These are phyloP conservation scores for Alternaria panax DNA, from an alignment of 2,329 filamentous ascomycete species.

Conservation along the genomic window DNA sequence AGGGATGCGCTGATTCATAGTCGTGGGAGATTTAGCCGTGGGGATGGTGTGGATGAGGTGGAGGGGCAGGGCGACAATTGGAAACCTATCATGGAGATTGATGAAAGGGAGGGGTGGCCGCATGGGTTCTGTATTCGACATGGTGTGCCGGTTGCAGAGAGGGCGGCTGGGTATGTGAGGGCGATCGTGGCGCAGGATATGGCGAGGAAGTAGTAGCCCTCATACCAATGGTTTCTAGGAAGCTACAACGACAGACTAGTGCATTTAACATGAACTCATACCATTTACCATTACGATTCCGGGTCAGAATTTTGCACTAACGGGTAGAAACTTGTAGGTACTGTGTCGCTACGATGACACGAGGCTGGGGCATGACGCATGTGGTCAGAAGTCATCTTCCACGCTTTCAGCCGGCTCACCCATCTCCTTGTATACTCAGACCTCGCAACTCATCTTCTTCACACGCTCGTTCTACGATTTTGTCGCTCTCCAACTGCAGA, in stretches of 20 bases:
- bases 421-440: not conserved
- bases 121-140: slow-evolving; percentile 67
- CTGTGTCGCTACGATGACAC: not conserved
- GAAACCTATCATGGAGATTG: slow-evolving; percentile 63
- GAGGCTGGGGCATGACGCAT: not conserved
- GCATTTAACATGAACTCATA: not conserved
- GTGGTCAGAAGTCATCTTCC: not conserved
- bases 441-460: not conserved
- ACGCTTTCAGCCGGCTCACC: not conserved
- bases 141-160: slow-evolving; percentile 58
- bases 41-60: slow-evolving; percentile 27
- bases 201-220: slow-evolving; percentile 5
- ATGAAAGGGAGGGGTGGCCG: slow-evolving; percentile 60
- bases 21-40: slow-evolving; percentile 18
- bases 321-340: not conserved
- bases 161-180: slow-evolving; percentile 58
- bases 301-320: not conserved
- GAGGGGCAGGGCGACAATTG: slow-evolving; percentile 42
- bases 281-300: not conserved
- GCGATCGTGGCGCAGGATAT: slow-evolving; percentile 49
- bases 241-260: not conserved
- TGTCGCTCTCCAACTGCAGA: not conserved
- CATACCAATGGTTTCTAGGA: not conserved
- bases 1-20: slow-evolving; percentile 61
- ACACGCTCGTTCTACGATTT: too few relatives aligned